phyloP scores from a whole-genome alignment of 2,329 filamentous ascomycete genomes.

The Cytospora leucostoma region DNA sequence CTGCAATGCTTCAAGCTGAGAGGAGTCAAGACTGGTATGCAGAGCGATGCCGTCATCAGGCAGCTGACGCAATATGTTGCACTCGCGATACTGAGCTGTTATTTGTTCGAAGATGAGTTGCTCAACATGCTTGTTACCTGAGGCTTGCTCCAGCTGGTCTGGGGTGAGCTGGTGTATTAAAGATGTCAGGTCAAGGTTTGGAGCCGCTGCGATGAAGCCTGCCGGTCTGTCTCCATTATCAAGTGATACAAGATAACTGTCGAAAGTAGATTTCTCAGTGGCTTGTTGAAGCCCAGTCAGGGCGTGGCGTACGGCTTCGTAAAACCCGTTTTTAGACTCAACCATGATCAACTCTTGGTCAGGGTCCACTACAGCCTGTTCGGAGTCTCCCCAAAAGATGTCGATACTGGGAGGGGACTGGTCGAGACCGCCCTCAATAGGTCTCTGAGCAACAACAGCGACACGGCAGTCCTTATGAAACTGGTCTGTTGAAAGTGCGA shows the following conservation, averaged over 20 bases:
- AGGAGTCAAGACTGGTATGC: slow-evolving; percentile 60
- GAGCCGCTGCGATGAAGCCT: slow-evolving; percentile 35
- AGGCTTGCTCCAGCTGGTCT: slow-evolving; percentile 1
- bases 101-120: slow-evolving; percentile 4
- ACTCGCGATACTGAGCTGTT: slow-evolving; percentile 24
- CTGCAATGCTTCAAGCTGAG: slow-evolving; percentile 68
- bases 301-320: slow-evolving; percentile 73
- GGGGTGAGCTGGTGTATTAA: slow-evolving; percentile 36
- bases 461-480: slow-evolving; percentile 69
- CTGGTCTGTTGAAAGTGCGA: slow-evolving; percentile 59
- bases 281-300: slow-evolving; percentile 70
- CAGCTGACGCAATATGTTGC: slow-evolving; percentile 26
- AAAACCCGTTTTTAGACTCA: slow-evolving; percentile 73
- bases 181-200: slow-evolving; percentile 38
- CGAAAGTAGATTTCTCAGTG: slow-evolving; percentile 57
- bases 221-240: slow-evolving; percentile 39
- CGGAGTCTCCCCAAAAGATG: slow-evolving; percentile 65
- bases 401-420: slow-evolving; percentile 72
- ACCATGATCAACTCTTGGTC: slow-evolving; percentile 74
- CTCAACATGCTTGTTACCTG: slow-evolving; percentile 7
- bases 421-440: slow-evolving; percentile 60
- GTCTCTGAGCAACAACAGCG: slow-evolving; percentile 71
- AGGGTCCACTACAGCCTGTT: slow-evolving; percentile 68
- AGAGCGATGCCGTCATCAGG: slow-evolving; percentile 30
- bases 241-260: slow-evolving; percentile 60